Base-by-base conservation (phyloP, 2,329 filamentous ascomycete species). In the Penicillium digitatum region DNA sequence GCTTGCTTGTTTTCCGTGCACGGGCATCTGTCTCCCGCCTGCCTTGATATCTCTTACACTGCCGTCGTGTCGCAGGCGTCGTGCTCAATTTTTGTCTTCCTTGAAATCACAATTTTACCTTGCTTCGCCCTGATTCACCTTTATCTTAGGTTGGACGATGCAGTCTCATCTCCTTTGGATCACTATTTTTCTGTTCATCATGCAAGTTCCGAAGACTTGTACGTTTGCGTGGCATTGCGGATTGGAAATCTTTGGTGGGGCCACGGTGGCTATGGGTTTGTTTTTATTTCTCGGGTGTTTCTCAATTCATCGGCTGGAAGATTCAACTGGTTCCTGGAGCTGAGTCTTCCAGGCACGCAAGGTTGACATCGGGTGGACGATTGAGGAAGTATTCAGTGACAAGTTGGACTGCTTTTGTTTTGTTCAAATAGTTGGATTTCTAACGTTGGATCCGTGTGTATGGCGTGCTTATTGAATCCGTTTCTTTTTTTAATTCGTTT, bases 21-120 rank as follows among this genome's bases (percentile, higher is more conserved):
- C 63, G 55, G 59, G 57, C 60, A 62, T 64, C 61, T 60, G 55
- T 61, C 61, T 63, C 58, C 60, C 53, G 52, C 55, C 60, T 68
- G 50, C 58, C 63, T 61, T 66, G 67, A 68, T 71, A 68, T 63
- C 67, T 69, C 20, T 67, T 62, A 59, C 57, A 60, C 62, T 64
- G 61, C 67, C 57, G 56, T 58, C 58, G 52, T 66, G 61, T 66
- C 61, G 53, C 60, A 55, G 67, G 65, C 62, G 66, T 68, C 67
- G 60, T 62, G 64, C 59, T 59, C 57, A 63, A 56, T 61, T 56
- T 52, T 58, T 62, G 48, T 54, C 54, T 56, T 62, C 64, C 64
- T 62, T 60, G 57, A 62, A 58, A 61, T 60, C 57, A 54, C 60
- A 65, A 61, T 64, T 53, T 60, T 58, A 61, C 49, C 57, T 66